Base-by-base conservation (phyloP, 148 eudicot species). In the Rhododendron ferrugineum region DNA sequence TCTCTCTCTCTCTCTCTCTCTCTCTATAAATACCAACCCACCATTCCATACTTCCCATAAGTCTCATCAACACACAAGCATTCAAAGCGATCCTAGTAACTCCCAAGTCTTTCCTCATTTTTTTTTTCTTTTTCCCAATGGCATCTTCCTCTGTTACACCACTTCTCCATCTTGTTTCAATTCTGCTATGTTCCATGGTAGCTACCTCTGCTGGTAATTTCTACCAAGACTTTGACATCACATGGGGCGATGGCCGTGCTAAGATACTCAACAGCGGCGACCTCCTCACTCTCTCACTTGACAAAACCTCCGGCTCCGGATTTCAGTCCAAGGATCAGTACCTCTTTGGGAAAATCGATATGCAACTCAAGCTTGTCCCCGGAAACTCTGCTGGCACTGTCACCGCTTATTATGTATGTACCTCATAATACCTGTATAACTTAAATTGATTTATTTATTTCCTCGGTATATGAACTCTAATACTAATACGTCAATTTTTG, bases 351-450 rank as follows among this genome's bases (percentile, higher is more conserved):
- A 86, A 86, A 44, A 89, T 89, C 10, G 90, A 89, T 42, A 86
- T 89, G 88, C 88, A 86, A 56, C 87, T 89, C 32, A 89, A 89
- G 70, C 88, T 89, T 46, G 90, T 89, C 1, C 85, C 88, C 4
- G 90, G 90, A 68, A 89, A 89, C 64, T 89, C 90, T 11, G 90
- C 90, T 7, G 90, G 90, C 88, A 89, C 90, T 7, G 90, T 89
- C 76, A 89, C 90, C 0, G 87, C 88, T 5, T 89, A 89, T 54
- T 89, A 89, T 82, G 90, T 89, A n/a, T 2, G 70, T 62, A 23
- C 26, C 70, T 62, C 4, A 9, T 23, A n/a, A 8, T 62, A 28
- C 70, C 0, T 9, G 13, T 62, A 62, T 62, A n/a, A 62, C 28
- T n/a, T 62, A 18, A 22, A 8, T 42, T 76, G 30, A 64, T 40